These are phyloP conservation scores for Cynanchum wilfordii DNA, from an alignment of 257 asterid genomes.

Conservation along the genomic window DNA sequence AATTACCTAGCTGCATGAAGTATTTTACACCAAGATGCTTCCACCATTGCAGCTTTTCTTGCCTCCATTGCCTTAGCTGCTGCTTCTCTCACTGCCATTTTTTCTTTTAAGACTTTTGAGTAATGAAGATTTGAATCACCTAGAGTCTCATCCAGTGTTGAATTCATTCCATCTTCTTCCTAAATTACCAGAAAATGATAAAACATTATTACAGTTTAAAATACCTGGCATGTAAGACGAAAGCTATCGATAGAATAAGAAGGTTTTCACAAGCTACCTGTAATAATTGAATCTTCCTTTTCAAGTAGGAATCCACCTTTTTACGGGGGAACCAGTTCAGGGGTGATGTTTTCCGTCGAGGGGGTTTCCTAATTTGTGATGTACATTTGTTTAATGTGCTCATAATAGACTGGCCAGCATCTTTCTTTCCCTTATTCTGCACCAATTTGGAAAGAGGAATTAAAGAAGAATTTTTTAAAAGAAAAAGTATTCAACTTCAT, in stretches of 20 bases:
- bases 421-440: constrained; percentile 59
- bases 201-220: constrained; percentile 3
- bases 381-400: constrained; percentile 59
- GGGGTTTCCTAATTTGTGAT: constrained; percentile 84
- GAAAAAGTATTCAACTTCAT: not conserved
- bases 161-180: constrained; percentile 89
- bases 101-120: constrained; percentile 72
- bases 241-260: not conserved
- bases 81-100: constrained; percentile 89
- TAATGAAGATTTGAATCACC: constrained; percentile 92
- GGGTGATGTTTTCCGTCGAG: constrained; percentile 78
- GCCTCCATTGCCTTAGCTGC: constrained; percentile 83
- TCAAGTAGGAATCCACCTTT: constrained; percentile 84
- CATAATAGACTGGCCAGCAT: constrained; percentile 47
- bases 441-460: constrained; percentile 11
- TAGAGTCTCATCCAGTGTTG: constrained; percentile 91
- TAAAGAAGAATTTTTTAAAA: not conserved
- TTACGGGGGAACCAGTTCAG: constrained; percentile 87
- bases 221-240: not conserved
- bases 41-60: constrained; percentile 85
- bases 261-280: constrained; percentile 48
- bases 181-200: constrained; percentile 1
- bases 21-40: constrained; percentile 97
- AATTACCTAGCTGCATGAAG: constrained; percentile 80
- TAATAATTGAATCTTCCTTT: constrained; percentile 81